phyloP scores from a whole-genome alignment of 2,329 filamentous ascomycete genomes.

The Microsporum canis region DNA sequence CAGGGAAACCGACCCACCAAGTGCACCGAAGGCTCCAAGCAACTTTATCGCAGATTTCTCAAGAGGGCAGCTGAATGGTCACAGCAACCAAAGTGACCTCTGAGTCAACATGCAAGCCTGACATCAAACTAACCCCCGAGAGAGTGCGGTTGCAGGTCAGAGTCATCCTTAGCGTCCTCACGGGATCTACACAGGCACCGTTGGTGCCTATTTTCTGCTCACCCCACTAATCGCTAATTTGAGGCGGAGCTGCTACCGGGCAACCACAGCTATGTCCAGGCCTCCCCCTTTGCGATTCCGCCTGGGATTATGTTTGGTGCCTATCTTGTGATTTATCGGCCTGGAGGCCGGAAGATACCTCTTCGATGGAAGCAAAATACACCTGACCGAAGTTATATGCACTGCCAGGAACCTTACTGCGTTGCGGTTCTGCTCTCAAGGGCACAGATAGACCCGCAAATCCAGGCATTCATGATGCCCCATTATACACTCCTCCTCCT shows the following conservation, averaged over 20 bases:
- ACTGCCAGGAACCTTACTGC: neutral
- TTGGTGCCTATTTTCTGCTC: conserved; percentile 1
- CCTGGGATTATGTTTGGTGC: neutral
- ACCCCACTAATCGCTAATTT: neutral
- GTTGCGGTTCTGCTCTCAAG: neutral
- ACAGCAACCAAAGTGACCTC: neutral
- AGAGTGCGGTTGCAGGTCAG: neutral
- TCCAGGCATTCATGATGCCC: neutral
- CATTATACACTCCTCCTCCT: neutral
- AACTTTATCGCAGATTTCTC: neutral
- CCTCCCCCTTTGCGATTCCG: conserved; percentile 1
- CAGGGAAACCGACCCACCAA: neutral
- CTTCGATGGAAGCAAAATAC: neutral
- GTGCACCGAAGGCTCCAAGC: neutral
- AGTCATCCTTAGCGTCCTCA: neutral
- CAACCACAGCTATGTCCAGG: conserved; percentile 3
- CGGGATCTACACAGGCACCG: neutral
- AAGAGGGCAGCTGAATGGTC: neutral
- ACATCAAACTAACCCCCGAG: neutral
- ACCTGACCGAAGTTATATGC: conserved; percentile 3
- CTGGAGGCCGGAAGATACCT: neutral
- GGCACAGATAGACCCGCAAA: neutral
- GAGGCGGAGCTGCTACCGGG: neutral
- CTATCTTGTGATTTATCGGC: neutral
- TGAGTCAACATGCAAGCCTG: conserved; percentile 1